These are phyloP conservation scores for Neofusicoccum sp. DNA, from an alignment of 2,329 filamentous ascomycete genomes.

Conservation along the genomic window DNA sequence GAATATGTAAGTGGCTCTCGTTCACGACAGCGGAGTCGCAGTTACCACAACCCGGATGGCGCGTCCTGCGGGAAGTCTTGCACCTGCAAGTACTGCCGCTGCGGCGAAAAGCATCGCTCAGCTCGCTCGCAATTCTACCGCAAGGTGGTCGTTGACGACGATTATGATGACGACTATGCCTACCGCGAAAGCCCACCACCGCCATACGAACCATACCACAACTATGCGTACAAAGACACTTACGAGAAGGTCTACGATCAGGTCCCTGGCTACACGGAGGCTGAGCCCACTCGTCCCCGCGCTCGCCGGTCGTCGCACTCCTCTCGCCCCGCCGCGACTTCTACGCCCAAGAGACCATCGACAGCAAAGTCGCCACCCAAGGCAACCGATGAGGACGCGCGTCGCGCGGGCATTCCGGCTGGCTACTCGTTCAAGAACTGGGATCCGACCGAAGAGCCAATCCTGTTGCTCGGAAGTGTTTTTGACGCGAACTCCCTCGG, in stretches of 20 bases:
- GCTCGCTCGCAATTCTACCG: conserved; percentile 59
- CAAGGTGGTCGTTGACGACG: conserved; percentile 60
- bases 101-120: conserved; percentile 52
- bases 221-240: conserved; percentile 53
- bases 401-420: conserved; percentile 70
- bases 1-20: conserved; percentile 69
- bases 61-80: conserved; percentile 39
- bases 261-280: conserved; percentile 49
- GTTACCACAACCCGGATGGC: conserved; percentile 39
- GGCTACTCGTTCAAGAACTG: conserved; percentile 98
- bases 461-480: conserved; percentile 90
- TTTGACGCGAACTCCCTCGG: conserved; percentile 97
- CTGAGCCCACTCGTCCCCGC: conserved; percentile 49
- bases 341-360: conserved; percentile 37
- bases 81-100: conserved; percentile 32
- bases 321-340: conserved; percentile 46
- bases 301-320: conserved; percentile 59
- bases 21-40: conserved; percentile 44
- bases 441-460: conserved; percentile 92
- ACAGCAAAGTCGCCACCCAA: conserved; percentile 39
- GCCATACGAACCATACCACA: conserved; percentile 56
- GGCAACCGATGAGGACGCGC: conserved; percentile 66
- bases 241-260: conserved; percentile 54
- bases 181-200: conserved; percentile 50
- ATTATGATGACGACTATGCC: conserved; percentile 47